Evolutionary conservation across 2,329 filamentous ascomycete species (phyloP).

Genomic region (Trichoderma sp.): DNA sequence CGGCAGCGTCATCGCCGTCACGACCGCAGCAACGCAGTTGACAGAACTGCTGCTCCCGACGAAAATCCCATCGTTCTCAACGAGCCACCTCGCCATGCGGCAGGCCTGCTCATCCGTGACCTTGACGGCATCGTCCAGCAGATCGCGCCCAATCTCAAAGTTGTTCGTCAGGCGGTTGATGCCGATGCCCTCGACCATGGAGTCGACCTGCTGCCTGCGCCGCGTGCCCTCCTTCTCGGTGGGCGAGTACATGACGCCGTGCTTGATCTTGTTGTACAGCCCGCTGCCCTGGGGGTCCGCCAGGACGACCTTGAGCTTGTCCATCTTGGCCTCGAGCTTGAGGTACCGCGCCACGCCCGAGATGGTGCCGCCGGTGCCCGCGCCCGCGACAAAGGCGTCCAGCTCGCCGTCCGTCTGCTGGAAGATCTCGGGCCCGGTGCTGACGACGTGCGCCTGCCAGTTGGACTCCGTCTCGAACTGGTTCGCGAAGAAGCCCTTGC

Average conservation of each 20-base stretch:
- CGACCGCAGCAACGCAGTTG: slow-evolving; percentile 83
- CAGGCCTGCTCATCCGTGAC: slow-evolving; percentile 88
- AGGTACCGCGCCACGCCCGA: slow-evolving; percentile 82
- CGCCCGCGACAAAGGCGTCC: slow-evolving; percentile 89
- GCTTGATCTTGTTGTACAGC: slow-evolving; percentile 85
- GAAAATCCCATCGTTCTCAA: slow-evolving; percentile 94
- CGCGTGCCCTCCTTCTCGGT: slow-evolving; percentile 91
- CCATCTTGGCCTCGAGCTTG: slow-evolving; percentile 67
- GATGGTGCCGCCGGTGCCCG: slow-evolving; percentile 92
- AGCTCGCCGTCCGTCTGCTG: slow-evolving; percentile 72
- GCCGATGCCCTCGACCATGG: slow-evolving; percentile 92
- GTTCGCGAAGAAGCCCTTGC: slow-evolving; percentile 88
- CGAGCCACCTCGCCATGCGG: slow-evolving; percentile 93
- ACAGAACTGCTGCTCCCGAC: slow-evolving; percentile 94
- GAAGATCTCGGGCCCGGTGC: slow-evolving; percentile 89
- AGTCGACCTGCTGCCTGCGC: slow-evolving; percentile 88
- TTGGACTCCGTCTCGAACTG: slow-evolving; percentile 94
- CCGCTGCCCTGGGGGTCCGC: slow-evolving; percentile 95
- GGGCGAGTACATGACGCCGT: slow-evolving; percentile 91
- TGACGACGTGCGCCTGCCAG: slow-evolving; percentile 77
- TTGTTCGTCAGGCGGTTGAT: slow-evolving; percentile 94
- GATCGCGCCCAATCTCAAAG: slow-evolving; percentile 81
- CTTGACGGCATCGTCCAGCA: slow-evolving; percentile 87
- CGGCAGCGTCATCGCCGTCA: slow-evolving; percentile 65
- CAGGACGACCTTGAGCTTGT: slow-evolving; percentile 69